Evolutionary conservation across 352 stramenopile species (phyloP).

Genomic region (Globisporangium acanthophoron): DNA sequence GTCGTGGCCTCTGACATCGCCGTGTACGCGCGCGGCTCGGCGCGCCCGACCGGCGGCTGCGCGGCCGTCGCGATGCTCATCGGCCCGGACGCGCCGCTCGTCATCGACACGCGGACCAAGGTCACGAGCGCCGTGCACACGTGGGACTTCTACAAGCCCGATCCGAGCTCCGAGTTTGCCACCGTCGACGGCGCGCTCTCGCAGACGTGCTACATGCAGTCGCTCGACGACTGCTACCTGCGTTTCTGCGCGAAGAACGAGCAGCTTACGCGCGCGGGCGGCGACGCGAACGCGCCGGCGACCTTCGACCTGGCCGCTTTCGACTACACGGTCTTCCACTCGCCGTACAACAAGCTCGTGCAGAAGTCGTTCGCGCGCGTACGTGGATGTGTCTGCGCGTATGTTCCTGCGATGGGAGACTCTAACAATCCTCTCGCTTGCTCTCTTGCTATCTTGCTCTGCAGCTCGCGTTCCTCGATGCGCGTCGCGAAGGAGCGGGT

Average conservation of each 20-base stretch:
- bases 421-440: too few species aligned
- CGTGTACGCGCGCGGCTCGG: constrained; percentile 91
- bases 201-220: constrained; percentile 94
- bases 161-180: constrained; percentile 91
- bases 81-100: constrained; percentile 92
- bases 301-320: constrained; percentile 59
- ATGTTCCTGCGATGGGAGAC: neutral
- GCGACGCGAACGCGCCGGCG: constrained; percentile 1
- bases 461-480: constrained; percentile 58
- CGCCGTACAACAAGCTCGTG: constrained; percentile 99
- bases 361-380: constrained; percentile 94
- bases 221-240: constrained; percentile 94
- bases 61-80: constrained; percentile 95
- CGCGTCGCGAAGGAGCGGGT: constrained; percentile 22
- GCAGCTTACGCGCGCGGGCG: constrained; percentile 1
- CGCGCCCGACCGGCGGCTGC: constrained; percentile 88
- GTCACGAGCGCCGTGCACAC: constrained; percentile 91
- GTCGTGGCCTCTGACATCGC: constrained; percentile 96
- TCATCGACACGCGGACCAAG: constrained; percentile 84
- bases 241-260: constrained; percentile 87
- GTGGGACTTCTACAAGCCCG: constrained; percentile 99
- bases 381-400: constrained; percentile 4
- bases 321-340: constrained; percentile 96
- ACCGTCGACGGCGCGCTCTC: constrained; percentile 93
- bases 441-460: too few species aligned